Evolutionary conservation across 331 rosid genomes (phyloP).

Genomic region (Cydonia oblonga): DNA sequence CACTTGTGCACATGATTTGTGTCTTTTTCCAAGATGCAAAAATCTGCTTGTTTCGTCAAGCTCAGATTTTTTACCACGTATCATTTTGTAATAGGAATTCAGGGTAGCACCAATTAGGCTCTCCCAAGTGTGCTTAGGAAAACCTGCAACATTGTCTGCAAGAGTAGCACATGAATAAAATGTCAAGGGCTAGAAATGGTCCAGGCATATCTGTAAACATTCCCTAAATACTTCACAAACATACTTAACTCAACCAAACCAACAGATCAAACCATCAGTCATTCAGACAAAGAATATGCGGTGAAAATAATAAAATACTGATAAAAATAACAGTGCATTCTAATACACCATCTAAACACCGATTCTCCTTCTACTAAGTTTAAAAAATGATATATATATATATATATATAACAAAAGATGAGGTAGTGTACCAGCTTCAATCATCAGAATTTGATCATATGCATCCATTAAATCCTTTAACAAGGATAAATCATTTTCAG

Average conservation of each 20-base stretch:
- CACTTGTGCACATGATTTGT: slow-evolving; percentile 50
- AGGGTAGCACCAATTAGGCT: slow-evolving; percentile 62
- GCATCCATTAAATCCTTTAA: slow-evolving; percentile 50
- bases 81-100: slow-evolving; percentile 38
- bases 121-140: slow-evolving; percentile 37
- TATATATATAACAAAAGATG: not conserved
- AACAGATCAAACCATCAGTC: not conserved
- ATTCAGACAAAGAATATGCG: not conserved
- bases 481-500: slow-evolving; percentile 32
- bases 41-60: slow-evolving; percentile 34
- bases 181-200: not conserved
- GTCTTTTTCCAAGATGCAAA: slow-evolving; percentile 48
- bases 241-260: not conserved
- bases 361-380: not conserved
- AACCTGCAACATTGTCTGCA: slow-evolving; percentile 33
- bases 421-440: slow-evolving; percentile 37
- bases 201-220: not conserved
- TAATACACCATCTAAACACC: not conserved
- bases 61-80: slow-evolving; percentile 11
- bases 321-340: not conserved
- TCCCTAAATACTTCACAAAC: not conserved
- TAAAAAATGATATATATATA: too few relatives aligned
- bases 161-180: not conserved
- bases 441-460: slow-evolving; percentile 36
- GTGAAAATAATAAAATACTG: not conserved